Percentiles rank a stretch among this genome's conserved stretches.
These are phyloP conservation scores for Fusarium sp. DNA, from an alignment of 2,329 filamentous ascomycete genomes.

Conservation along the genomic window DNA sequence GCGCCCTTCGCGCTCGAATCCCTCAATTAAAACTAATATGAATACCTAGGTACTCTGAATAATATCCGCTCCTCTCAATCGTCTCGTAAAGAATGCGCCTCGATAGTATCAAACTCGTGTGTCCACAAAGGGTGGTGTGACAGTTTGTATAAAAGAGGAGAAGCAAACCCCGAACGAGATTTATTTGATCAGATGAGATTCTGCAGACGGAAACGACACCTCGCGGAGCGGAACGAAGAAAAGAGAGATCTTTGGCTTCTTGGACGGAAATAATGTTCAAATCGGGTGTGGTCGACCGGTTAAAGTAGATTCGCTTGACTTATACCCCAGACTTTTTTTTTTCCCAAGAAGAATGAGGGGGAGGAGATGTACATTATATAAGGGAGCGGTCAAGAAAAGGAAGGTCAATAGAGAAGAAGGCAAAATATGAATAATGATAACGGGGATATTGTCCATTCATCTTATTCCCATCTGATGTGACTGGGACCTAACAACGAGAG, in stretches of 20 bases:
- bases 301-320: neutral
- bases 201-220: neutral
- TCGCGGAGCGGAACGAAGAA: neutral
- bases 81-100: neutral
- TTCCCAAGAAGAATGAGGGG: neutral
- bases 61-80: neutral
- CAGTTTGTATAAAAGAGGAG: neutral
- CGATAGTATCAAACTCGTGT: neutral
- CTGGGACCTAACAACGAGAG: neutral
- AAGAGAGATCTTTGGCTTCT: neutral
- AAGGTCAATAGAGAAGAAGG: neutral
- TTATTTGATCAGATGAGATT: constrained; percentile 4
- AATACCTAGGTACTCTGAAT: constrained; percentile 4
- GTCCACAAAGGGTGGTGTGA: neutral
- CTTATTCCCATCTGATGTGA: constrained; percentile 3
- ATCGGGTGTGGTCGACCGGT: neutral
- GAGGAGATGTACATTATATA: neutral
- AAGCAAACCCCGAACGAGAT: neutral
- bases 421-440: neutral
- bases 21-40: constrained; percentile 14
- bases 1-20: constrained; percentile 6
- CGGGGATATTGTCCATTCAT: neutral
- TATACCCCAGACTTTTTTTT: neutral
- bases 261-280: constrained; percentile 3
- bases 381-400: neutral